Conservation (phyloP, 148 eudicot species). For the Nepenthes gracilis region DNA sequence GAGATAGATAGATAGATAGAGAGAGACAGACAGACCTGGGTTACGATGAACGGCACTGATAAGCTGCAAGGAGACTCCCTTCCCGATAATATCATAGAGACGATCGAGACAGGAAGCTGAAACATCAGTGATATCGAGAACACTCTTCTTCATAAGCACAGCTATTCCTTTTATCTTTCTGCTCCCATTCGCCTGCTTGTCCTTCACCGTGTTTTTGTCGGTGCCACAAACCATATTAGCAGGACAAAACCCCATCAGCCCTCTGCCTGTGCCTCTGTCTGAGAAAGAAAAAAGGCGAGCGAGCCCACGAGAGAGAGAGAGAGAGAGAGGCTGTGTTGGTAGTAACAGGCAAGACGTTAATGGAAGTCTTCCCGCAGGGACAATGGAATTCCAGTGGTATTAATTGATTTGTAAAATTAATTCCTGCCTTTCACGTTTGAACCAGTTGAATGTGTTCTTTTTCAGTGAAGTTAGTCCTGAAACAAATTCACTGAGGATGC, state of each 20-base stretch:
- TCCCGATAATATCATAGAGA: slow-evolving; percentile 45
- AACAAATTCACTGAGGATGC: not conserved
- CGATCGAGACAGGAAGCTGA: slow-evolving; percentile 52
- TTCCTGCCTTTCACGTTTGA: too few species aligned
- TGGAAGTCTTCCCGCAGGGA: not conserved
- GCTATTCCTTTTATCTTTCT: slow-evolving; percentile 47
- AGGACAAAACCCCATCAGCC: slow-evolving; percentile 21
- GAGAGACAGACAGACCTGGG: slow-evolving; percentile 21
- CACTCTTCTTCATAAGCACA: slow-evolving; percentile 52
- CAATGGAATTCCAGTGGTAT: too few species aligned
- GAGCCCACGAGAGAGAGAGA: not conserved
- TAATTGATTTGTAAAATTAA: too few species aligned
- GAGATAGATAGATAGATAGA: too few species aligned
- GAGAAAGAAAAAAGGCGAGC: not conserved
- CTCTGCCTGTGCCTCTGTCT: not conserved
- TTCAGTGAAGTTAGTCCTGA: not conserved
- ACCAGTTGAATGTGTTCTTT: too few species aligned
- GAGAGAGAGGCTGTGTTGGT: not conserved
- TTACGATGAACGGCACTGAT: slow-evolving; percentile 34
- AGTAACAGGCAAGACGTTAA: not conserved
- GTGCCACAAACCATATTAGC: slow-evolving; percentile 20
- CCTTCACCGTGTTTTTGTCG: slow-evolving; percentile 2
- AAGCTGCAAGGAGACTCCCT: slow-evolving; percentile 66
- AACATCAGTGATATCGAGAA: slow-evolving; percentile 41
- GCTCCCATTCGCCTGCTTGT: not conserved